Conservation (phyloP, 2,329 filamentous ascomycete species). For the Cytospora leucostoma region DNA sequence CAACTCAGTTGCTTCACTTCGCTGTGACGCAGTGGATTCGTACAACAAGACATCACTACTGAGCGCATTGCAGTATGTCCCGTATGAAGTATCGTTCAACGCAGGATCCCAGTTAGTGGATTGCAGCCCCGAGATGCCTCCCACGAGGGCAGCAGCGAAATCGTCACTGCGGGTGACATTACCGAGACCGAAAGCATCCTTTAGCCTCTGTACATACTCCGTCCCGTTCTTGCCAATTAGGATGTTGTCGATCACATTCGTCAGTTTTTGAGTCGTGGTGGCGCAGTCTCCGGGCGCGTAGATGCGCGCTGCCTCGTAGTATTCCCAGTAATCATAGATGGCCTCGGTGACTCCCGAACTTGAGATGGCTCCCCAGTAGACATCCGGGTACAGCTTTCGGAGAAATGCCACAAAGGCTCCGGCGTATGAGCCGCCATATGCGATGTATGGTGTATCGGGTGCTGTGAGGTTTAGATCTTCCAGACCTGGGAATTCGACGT, state of each 20-base stretch:
- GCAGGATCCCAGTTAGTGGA: conserved; percentile 56
- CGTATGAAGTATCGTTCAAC: conserved; percentile 44
- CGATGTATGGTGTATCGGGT: conserved; percentile 68
- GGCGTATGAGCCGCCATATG: conserved; percentile 83
- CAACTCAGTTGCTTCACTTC: conserved; percentile 41
- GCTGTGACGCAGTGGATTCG: conserved; percentile 41
- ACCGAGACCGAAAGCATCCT: conserved; percentile 48
- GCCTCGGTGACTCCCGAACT: conserved; percentile 79
- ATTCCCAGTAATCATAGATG: conserved; percentile 75
- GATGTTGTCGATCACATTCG: conserved; percentile 53
- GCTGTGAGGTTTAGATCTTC: conserved; percentile 68
- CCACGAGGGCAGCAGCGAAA: conserved; percentile 47
- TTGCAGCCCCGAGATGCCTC: conserved; percentile 48
- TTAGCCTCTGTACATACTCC: conserved; percentile 46
- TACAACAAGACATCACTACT: conserved; percentile 46
- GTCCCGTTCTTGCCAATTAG: conserved; percentile 44
- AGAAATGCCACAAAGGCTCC: conserved; percentile 78
- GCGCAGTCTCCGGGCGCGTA: conserved; percentile 63
- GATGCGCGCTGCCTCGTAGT: conserved; percentile 52
- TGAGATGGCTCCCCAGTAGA: conserved; percentile 77
- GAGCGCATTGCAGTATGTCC: conserved; percentile 50
- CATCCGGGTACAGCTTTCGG: conserved; percentile 73
- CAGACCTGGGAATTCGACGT: conserved; percentile 70
- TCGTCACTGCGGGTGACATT: conserved; percentile 49
- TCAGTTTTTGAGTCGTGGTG: conserved; percentile 59